These are phyloP conservation scores for Euphrasia arctica DNA, from an alignment of 305 asterid species.

Conservation along the genomic window DNA sequence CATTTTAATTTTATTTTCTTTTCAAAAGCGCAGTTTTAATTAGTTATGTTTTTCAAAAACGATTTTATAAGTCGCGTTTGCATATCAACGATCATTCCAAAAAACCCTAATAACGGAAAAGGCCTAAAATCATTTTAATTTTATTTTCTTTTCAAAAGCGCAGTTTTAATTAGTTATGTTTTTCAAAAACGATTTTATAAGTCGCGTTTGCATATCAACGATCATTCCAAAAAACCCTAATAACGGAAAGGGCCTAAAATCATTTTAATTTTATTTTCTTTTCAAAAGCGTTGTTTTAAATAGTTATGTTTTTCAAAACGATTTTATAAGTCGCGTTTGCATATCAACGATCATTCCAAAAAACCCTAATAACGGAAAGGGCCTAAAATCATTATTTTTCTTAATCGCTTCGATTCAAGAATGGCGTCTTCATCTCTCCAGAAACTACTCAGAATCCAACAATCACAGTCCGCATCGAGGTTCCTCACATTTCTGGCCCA, in stretches of 20 bases:
- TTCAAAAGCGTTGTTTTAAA: no score
- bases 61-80: no score
- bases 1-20: background rate
- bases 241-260: constrained; percentile 30
- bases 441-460: constrained; percentile 41
- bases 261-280: background rate
- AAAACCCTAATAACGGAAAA: constrained; percentile 30
- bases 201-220: no score
- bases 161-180: no score
- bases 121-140: constrained; percentile 27
- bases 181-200: no score
- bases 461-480: constrained; percentile 37
- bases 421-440: constrained; percentile 53
- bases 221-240: constrained; percentile 25
- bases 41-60: no score
- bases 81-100: no score
- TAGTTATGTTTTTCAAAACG: no score
- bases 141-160: no score
- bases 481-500: constrained; percentile 33
- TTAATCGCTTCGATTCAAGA: constrained; percentile 4
- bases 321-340: no score
- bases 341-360: background rate
- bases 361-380: constrained; percentile 28
- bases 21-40: no score
- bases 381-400: constrained; percentile 23